These are phyloP conservation scores for Brettanomyces anomalus DNA, from an alignment of 805 yeast species.

Conservation along the genomic window DNA sequence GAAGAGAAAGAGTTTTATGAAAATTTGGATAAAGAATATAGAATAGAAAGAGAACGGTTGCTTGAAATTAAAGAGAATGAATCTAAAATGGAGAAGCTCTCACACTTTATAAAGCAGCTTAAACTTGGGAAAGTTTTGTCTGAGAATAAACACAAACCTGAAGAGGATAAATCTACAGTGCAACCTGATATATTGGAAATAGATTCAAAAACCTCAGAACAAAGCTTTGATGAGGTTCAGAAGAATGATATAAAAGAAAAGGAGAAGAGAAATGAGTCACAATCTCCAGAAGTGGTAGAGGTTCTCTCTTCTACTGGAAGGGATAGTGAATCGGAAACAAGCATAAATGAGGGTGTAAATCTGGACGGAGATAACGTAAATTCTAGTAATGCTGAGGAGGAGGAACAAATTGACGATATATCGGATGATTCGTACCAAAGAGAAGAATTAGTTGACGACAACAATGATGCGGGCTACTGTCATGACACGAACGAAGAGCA, in stretches of 20 bases:
- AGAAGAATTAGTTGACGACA: not conserved
- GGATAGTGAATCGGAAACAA: slow-evolving; percentile 5
- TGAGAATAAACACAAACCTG: not conserved
- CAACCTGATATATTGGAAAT: slow-evolving; percentile 11
- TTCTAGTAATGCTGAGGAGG: slow-evolving; percentile 1
- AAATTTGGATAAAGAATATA: slow-evolving; percentile 26
- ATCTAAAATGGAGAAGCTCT: slow-evolving; percentile 13
- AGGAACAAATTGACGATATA: slow-evolving; percentile 1
- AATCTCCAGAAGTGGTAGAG: slow-evolving; percentile 5
- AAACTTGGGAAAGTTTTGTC: not conserved
- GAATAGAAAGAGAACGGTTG: slow-evolving; percentile 11
- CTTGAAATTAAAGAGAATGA: slow-evolving; percentile 10
- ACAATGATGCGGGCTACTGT: not conserved
- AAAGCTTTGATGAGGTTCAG: not conserved
- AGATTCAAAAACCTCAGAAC: not conserved
- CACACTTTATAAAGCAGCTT: slow-evolving; percentile 8
- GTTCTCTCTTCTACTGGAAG: slow-evolving; percentile 10
- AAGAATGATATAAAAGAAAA: not conserved
- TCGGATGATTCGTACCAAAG: not conserved
- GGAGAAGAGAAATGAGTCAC: slow-evolving; percentile 4
- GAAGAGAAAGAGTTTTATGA: slow-evolving; percentile 31
- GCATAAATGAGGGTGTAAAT: slow-evolving; percentile 5
- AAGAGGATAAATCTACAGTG: slow-evolving; percentile 5
- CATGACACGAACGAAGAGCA: no score
- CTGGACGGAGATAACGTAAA: slow-evolving; percentile 5